Conservation (phyloP, 2,329 filamentous ascomycete species). For the Rutstroemia sp. region DNA sequence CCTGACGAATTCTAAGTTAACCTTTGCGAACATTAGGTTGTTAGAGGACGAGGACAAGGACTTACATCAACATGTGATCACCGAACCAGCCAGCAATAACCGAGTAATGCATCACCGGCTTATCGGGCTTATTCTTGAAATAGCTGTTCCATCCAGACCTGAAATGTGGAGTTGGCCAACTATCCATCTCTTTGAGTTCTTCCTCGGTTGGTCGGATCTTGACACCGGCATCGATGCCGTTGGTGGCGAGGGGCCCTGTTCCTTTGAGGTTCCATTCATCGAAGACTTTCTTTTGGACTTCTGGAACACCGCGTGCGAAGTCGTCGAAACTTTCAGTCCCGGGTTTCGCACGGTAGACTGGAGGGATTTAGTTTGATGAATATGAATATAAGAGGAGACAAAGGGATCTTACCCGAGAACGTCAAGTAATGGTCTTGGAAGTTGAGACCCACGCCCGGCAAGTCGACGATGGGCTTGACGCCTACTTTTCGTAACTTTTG, state of each 20-base stretch:
- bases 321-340: slow-evolving; percentile 70
- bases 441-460: slow-evolving; percentile 46
- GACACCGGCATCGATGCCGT: slow-evolving; percentile 38
- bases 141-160: slow-evolving; percentile 70
- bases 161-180: slow-evolving; percentile 69
- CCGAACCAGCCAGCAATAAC: slow-evolving; percentile 61
- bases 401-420: slow-evolving; percentile 31
- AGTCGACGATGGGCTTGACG: slow-evolving; percentile 39
- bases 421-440: slow-evolving; percentile 51
- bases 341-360: slow-evolving; percentile 30
- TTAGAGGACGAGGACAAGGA: slow-evolving; percentile 39
- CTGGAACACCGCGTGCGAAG: slow-evolving; percentile 66
- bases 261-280: slow-evolving; percentile 75
- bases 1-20: slow-evolving; percentile 31
- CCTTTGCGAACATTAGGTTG: slow-evolving; percentile 11
- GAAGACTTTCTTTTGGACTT: slow-evolving; percentile 63
- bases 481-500: slow-evolving; percentile 40
- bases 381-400: no score
- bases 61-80: slow-evolving; percentile 51
- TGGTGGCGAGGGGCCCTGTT: slow-evolving; percentile 44
- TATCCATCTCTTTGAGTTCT: slow-evolving; percentile 45
- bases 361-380: neutral
- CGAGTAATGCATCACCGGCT: slow-evolving; percentile 81
- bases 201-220: slow-evolving; percentile 51
- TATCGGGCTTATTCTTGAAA: slow-evolving; percentile 78